phyloP scores from a whole-genome alignment of 2,329 filamentous ascomycete species.

The Aspergillus hiratsukae region DNA sequence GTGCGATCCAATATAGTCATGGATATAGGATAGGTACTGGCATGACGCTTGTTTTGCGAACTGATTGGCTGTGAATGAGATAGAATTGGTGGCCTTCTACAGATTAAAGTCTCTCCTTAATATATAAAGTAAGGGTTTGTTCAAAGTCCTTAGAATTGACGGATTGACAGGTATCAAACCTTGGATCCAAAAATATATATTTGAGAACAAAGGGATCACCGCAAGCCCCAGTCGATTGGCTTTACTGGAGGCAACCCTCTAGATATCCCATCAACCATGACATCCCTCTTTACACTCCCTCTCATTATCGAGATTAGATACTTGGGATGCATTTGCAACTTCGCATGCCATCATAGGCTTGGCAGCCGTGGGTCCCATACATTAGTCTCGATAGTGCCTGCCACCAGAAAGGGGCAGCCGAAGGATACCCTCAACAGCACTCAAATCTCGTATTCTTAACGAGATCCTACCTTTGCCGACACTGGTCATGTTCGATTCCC shows the following conservation, averaged over 20 bases:
- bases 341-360: neutral
- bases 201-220: neutral
- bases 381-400: neutral
- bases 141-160: neutral
- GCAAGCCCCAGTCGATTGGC: neutral
- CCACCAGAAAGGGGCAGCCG: neutral
- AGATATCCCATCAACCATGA: neutral
- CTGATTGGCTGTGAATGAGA: too few species aligned
- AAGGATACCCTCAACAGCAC: neutral
- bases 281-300: neutral
- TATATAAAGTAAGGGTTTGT: too few species aligned
- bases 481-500: constrained; percentile 23
- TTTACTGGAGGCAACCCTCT: neutral
- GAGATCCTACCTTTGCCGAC: neutral
- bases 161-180: neutral
- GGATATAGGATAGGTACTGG: neutral
- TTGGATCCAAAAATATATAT: neutral
- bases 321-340: neutral
- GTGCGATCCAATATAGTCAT: neutral
- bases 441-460: neutral
- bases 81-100: too few species aligned
- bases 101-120: too few species aligned
- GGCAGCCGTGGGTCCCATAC: neutral
- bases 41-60: too few species aligned
- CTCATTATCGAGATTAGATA: neutral